These are phyloP conservation scores for Monosporascus sp. DNA, from an alignment of 2,329 filamentous ascomycete species.

Conservation along the genomic window DNA sequence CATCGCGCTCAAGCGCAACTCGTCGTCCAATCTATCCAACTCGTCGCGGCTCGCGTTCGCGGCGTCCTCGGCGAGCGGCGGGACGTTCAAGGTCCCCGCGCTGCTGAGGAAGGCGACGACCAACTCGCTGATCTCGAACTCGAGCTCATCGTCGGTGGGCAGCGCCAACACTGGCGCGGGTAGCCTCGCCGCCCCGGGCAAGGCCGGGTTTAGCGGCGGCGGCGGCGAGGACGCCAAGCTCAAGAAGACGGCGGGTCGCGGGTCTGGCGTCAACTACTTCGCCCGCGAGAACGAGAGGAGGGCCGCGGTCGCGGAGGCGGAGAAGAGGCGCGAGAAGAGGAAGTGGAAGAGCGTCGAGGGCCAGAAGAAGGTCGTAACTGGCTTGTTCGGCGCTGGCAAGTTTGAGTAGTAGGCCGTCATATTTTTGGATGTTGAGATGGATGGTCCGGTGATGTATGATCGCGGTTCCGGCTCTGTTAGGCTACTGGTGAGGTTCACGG, in stretches of 20 bases:
- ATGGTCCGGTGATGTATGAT: not conserved
- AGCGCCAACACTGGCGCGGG: not conserved
- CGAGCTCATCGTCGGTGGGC: not conserved
- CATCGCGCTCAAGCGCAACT: constrained; percentile 58
- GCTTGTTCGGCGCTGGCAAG: constrained; percentile 50
- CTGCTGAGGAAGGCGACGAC: constrained; percentile 71
- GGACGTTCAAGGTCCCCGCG: constrained; percentile 61
- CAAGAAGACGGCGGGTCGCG: constrained; percentile 55
- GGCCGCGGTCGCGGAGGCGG: constrained; percentile 49
- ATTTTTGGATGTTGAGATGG: not conserved
- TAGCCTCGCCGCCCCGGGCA: not conserved
- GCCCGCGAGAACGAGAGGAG: constrained; percentile 53
- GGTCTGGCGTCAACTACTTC: constrained; percentile 56
- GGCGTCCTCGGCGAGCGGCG: constrained; percentile 30
- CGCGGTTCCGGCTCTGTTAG: too few species aligned
- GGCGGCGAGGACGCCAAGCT: constrained; percentile 49
- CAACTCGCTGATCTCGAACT: constrained; percentile 45
- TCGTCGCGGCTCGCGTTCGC: constrained; percentile 52
- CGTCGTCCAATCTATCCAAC: constrained; percentile 21
- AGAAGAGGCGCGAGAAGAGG: constrained; percentile 52
- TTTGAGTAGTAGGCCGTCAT: constrained; percentile 36
- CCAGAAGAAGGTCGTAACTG: constrained; percentile 50
- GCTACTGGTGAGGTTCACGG: too few species aligned
- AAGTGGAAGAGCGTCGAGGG: constrained; percentile 53
- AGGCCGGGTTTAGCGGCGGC: constrained; percentile 15